phyloP scores from a whole-genome alignment of 345 rosid species.

The Firmiana major region DNA sequence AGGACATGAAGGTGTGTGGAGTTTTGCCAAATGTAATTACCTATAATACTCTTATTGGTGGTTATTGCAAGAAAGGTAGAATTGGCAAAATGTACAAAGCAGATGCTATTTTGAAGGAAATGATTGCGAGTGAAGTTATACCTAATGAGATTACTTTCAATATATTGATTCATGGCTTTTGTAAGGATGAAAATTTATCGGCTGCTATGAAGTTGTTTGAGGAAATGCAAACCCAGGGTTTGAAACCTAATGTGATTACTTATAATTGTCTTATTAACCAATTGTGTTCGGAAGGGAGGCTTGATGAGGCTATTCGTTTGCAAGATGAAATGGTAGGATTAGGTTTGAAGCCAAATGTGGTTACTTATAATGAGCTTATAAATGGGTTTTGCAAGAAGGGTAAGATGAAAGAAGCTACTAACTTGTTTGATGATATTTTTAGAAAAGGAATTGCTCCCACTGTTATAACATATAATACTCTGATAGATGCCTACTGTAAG shows the following conservation, averaged over 20 bases:
- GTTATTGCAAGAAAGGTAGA: conserved; percentile 64
- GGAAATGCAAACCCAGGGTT: conserved; percentile 67
- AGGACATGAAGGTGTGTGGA: conserved; percentile 66
- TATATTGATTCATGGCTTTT: conserved; percentile 75
- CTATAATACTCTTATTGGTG: conserved; percentile 65
- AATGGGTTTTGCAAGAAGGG: conserved; percentile 67
- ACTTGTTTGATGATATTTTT: conserved; percentile 39
- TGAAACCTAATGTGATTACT: conserved; percentile 51
- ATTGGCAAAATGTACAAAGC: conserved; percentile 76
- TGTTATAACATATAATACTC: conserved; percentile 51
- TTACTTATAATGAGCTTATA: conserved; percentile 65
- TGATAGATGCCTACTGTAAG: conserved; percentile 74
- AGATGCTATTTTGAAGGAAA: conserved; percentile 60
- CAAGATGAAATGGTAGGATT: conserved; percentile 48
- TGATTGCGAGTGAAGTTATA: conserved; percentile 45
- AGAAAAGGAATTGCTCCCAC: conserved; percentile 42
- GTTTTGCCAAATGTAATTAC: conserved; percentile 48
- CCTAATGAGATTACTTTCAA: conserved; percentile 64
- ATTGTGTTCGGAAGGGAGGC: conserved; percentile 43
- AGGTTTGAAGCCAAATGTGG: conserved; percentile 48
- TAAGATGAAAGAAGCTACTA: conserved; percentile 54
- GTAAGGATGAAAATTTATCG: conserved; percentile 56
- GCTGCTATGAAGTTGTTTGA: conserved; percentile 55
- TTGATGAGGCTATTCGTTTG: conserved; percentile 49
- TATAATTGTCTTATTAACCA: conserved; percentile 61